phyloP scores from a whole-genome alignment of 306 rosid genomes.

The Prunus persica region Prunus_persica_NCBIv2 NC_034015.1:19852501-19853000 shows the following conservation, averaged over 20 bases:
- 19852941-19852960: too few species aligned
- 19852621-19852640: neutral
- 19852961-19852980: neutral
- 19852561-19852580: neutral
- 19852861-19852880: too few species aligned
- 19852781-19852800: too few species aligned
- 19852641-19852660: neutral
- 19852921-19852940: too few species aligned
- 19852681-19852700: neutral
- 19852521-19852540: neutral
- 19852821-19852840: too few species aligned
- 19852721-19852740: neutral
- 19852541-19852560: neutral
- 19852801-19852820: too few species aligned
- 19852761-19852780: too few species aligned
- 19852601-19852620: constrained; percentile 3
- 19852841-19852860: too few species aligned
- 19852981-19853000: neutral
- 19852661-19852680: neutral
- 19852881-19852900: too few species aligned
- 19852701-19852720: neutral
- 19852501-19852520: neutral
- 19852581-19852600: neutral
- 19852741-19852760: too few species aligned
- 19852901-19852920: too few species aligned